Conservation (phyloP, 148 eudicot species). For the Chenopodium berlandieri region DNA sequence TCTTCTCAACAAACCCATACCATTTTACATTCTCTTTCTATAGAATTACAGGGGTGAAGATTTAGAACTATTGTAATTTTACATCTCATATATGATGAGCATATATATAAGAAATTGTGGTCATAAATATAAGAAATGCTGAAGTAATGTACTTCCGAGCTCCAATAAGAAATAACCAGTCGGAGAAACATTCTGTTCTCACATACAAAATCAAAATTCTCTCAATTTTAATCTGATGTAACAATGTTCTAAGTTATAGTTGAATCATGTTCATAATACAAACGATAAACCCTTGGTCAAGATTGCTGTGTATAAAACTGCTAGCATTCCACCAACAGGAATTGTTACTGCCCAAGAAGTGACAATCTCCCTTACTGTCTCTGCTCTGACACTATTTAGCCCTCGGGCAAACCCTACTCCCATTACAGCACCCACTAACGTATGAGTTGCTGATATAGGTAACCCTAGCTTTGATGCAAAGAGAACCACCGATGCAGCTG, state of each 20-base stretch:
- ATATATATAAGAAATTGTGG: not conserved
- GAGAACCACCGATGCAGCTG: conserved; percentile 92
- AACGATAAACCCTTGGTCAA: conserved; percentile 61
- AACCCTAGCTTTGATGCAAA: conserved; percentile 85
- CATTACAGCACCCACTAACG: conserved; percentile 96
- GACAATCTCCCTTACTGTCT: conserved; percentile 75
- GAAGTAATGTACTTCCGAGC: not conserved
- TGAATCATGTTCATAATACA: conserved; percentile 40
- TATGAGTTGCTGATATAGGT: conserved; percentile 93
- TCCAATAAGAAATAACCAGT: conserved; percentile 15
- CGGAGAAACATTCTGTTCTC: conserved; percentile 27
- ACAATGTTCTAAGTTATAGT: conserved; percentile 9
- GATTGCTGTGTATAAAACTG: conserved; percentile 73
- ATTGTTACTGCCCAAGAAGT: conserved; percentile 87
- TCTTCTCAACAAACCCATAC: not conserved
- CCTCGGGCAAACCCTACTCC: conserved; percentile 98
- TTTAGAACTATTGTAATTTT: not conserved
- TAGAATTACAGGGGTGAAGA: not conserved
- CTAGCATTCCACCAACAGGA: conserved; percentile 68
- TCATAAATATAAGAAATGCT: not conserved
- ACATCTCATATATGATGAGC: not conserved
- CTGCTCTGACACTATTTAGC: conserved; percentile 80
- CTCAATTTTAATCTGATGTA: conserved; percentile 16
- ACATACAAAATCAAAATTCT: conserved; percentile 23
- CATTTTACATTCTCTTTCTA: not conserved